phyloP scores from a whole-genome alignment of 1,284 basidiomycete genomes.

The Somion occarium region DNA sequence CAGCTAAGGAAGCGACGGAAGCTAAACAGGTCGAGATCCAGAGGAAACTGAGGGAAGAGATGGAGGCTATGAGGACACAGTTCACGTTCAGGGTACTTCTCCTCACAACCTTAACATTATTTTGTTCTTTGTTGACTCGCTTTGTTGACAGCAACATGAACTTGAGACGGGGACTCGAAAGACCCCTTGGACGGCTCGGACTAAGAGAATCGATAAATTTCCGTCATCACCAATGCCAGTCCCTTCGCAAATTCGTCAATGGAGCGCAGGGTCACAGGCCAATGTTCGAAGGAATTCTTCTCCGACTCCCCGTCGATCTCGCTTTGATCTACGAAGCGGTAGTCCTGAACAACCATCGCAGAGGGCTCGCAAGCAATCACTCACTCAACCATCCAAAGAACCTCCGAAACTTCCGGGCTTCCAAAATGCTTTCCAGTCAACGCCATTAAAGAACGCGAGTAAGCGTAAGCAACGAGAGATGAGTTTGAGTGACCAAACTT shows the following conservation, averaged over 20 bases:
- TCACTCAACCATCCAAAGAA: neutral
- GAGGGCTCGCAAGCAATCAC: slow-evolving; percentile 5
- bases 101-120: neutral
- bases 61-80: slow-evolving; percentile 66
- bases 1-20: slow-evolving; percentile 57
- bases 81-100: slow-evolving; percentile 60
- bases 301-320: slow-evolving; percentile 35
- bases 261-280: slow-evolving; percentile 22
- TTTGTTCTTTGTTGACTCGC: slow-evolving; percentile 8
- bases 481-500: neutral
- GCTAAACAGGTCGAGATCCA: slow-evolving; percentile 47
- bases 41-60: slow-evolving; percentile 58
- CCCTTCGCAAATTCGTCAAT: slow-evolving; percentile 37
- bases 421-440: slow-evolving; percentile 29
- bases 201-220: slow-evolving; percentile 31
- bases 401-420: slow-evolving; percentile 26
- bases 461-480: slow-evolving; percentile 19
- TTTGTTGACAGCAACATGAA: slow-evolving; percentile 59
- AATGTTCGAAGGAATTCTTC: slow-evolving; percentile 26
- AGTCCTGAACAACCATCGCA: slow-evolving; percentile 1
- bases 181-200: slow-evolving; percentile 36
- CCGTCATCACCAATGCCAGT: slow-evolving; percentile 35
- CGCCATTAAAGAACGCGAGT: slow-evolving; percentile 9
- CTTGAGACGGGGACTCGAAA: slow-evolving; percentile 55
- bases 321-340: slow-evolving; percentile 22